Evolutionary conservation across 2,329 filamentous ascomycete genomes (phyloP).

Genomic region (Pseudogymnoascus sp.): DNA sequence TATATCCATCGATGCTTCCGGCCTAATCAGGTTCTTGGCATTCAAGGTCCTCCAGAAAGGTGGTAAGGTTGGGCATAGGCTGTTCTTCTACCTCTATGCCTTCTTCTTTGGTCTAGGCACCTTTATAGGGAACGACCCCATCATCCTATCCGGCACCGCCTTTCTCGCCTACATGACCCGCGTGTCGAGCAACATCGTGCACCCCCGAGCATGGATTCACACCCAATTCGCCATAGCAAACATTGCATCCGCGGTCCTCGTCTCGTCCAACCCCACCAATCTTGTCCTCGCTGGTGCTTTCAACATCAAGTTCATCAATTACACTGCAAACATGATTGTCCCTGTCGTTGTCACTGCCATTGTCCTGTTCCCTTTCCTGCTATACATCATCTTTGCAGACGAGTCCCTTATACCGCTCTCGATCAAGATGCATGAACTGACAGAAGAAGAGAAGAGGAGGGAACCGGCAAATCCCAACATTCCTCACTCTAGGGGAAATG

Average conservation of each 20-base stretch:
- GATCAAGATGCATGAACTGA: slow-evolving; percentile 63
- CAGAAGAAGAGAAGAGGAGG: slow-evolving; percentile 46
- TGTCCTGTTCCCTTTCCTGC: slow-evolving; percentile 60
- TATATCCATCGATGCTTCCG: slow-evolving; percentile 70
- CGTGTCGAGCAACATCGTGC: slow-evolving; percentile 64
- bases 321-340: slow-evolving; percentile 72
- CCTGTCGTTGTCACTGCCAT: slow-evolving; percentile 62
- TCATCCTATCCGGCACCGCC: slow-evolving; percentile 66
- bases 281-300: slow-evolving; percentile 68
- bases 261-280: slow-evolving; percentile 73
- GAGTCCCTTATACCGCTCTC: slow-evolving; percentile 55
- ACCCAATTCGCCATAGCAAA: slow-evolving; percentile 67
- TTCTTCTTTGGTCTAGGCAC: slow-evolving; percentile 64
- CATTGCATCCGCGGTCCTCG: slow-evolving; percentile 66
- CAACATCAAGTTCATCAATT: slow-evolving; percentile 62
- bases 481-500: slow-evolving; percentile 51
- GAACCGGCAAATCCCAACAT: slow-evolving; percentile 68
- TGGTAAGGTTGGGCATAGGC: slow-evolving; percentile 56
- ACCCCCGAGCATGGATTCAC: slow-evolving; percentile 67
- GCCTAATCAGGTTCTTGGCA: slow-evolving; percentile 62
- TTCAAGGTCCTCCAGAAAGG: slow-evolving; percentile 64
- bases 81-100: slow-evolving; percentile 66
- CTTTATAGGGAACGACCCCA: slow-evolving; percentile 69
- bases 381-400: slow-evolving; percentile 62
- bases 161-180: slow-evolving; percentile 73